phyloP scores from a whole-genome alignment of 345 rosid genomes.

The Cardamine chenopodiifolia region DNA sequence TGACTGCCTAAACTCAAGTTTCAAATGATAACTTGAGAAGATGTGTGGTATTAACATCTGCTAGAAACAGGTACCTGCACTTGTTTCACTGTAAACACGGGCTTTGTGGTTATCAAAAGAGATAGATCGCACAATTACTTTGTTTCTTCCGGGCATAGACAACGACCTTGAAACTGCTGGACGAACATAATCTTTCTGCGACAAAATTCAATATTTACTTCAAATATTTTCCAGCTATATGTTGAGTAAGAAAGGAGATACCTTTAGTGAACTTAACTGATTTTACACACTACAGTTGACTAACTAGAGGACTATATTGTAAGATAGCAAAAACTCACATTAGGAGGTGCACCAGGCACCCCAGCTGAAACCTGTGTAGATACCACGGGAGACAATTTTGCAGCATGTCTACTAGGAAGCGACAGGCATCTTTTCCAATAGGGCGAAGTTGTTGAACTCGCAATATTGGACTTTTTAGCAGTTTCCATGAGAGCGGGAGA shows the following conservation, averaged over 20 bases:
- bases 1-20: slow-evolving; percentile 12
- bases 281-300: neutral
- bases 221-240: neutral
- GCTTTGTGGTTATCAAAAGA: slow-evolving; percentile 65
- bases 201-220: slow-evolving; percentile 5
- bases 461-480: slow-evolving; percentile 51
- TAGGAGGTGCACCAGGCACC: slow-evolving; percentile 55
- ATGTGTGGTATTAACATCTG: neutral
- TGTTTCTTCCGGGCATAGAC: slow-evolving; percentile 72
- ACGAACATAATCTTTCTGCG: slow-evolving; percentile 60
- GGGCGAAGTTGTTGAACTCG: slow-evolving; percentile 49
- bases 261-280: neutral
- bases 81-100: slow-evolving; percentile 44
- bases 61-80: slow-evolving; percentile 52
- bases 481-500: slow-evolving; percentile 50
- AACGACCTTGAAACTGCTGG: slow-evolving; percentile 75
- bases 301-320: neutral
- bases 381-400: slow-evolving; percentile 67
- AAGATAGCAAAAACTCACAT: slow-evolving; percentile 49
- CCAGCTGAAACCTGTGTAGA: slow-evolving; percentile 63
- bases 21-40: neutral
- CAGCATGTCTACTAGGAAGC: slow-evolving; percentile 70
- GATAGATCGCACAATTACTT: slow-evolving; percentile 74
- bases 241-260: neutral
- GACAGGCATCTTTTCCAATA: slow-evolving; percentile 76